These are phyloP conservation scores for Pestalotiopsis sp. DNA, from an alignment of 2,329 filamentous ascomycete species.

Conservation along the genomic window DNA sequence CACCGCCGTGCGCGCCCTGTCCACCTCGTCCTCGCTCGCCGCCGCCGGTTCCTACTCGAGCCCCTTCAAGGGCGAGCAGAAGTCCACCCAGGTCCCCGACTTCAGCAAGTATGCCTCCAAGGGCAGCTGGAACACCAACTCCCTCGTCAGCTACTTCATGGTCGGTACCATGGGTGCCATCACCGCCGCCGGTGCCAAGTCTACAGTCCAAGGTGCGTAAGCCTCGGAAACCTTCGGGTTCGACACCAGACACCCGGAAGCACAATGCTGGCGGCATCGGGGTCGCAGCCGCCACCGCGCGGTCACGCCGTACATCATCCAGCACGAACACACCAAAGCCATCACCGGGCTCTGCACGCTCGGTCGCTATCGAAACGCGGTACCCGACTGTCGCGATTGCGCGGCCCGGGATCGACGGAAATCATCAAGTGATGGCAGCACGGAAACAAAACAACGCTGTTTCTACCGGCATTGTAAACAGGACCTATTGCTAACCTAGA, in stretches of 20 bases:
- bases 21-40: constrained; percentile 53
- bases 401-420: neutral
- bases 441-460: neutral
- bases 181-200: constrained; percentile 92
- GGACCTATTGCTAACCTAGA: constrained; percentile 3
- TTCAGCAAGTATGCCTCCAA: constrained; percentile 86
- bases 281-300: neutral
- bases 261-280: neutral
- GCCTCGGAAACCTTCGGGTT: neutral
- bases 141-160: constrained; percentile 98
- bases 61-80: constrained; percentile 64
- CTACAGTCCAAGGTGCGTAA: constrained; percentile 90
- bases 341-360: neutral
- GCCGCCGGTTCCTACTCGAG: constrained; percentile 56
- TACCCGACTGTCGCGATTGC: neutral
- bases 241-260: neutral
- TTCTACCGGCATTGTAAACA: neutral
- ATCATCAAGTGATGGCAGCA: neutral
- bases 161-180: constrained; percentile 93
- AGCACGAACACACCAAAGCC: neutral
- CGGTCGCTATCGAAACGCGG: neutral
- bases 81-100: constrained; percentile 76
- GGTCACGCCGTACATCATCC: neutral
- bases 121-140: constrained; percentile 70
- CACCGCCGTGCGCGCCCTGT: constrained; percentile 54